phyloP scores from a whole-genome alignment of 2,329 filamentous ascomycete genomes.

The Trichoderma hamatum region DNA sequence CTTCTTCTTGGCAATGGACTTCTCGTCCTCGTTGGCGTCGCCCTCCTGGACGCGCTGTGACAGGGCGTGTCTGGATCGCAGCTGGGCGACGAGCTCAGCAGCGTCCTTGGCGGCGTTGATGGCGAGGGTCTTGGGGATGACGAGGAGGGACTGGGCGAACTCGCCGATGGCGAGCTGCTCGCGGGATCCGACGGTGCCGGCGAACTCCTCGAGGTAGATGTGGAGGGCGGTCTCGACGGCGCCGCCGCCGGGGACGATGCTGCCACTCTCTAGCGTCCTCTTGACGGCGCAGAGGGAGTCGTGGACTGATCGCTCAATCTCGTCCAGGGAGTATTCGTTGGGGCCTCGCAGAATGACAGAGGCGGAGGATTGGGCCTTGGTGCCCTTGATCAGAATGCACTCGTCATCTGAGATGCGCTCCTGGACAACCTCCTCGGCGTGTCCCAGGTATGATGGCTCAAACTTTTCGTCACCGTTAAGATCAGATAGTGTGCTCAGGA shows the following conservation, averaged over 20 bases:
- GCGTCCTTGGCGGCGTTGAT: conserved; percentile 97
- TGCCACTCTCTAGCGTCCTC: conserved; percentile 93
- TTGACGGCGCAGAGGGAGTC: conserved; percentile 97
- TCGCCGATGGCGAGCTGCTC: conserved; percentile 98
- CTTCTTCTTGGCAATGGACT: conserved; percentile 89
- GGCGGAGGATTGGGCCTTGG: conserved; percentile 89
- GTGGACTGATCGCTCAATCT: conserved; percentile 99
- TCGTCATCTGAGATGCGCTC: conserved; percentile 99
- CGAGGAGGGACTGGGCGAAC: conserved; percentile 90
- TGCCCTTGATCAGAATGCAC: conserved; percentile 95
- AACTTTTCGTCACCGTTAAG: conserved; percentile 98
- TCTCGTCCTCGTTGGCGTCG: conserved; percentile 83
- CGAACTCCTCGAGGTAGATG: conserved; percentile 98
- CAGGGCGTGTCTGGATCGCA: conserved; percentile 90
- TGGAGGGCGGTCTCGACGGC: conserved; percentile 98
- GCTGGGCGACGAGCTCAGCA: conserved; percentile 91
- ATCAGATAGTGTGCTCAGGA: conserved; percentile 92
- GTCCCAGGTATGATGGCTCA: conserved; percentile 83
- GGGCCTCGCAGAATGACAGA: conserved; percentile 94
- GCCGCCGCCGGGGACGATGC: conserved; percentile 93
- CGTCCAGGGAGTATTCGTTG: conserved; percentile 95
- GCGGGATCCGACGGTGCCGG: conserved; percentile 92
- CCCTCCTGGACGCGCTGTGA: conserved; percentile 89
- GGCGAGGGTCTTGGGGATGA: conserved; percentile 94
- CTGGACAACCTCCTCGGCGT: conserved; percentile 95